Conservation (phyloP, 2,329 filamentous ascomycete species). For the Geosmithia flava region DNA sequence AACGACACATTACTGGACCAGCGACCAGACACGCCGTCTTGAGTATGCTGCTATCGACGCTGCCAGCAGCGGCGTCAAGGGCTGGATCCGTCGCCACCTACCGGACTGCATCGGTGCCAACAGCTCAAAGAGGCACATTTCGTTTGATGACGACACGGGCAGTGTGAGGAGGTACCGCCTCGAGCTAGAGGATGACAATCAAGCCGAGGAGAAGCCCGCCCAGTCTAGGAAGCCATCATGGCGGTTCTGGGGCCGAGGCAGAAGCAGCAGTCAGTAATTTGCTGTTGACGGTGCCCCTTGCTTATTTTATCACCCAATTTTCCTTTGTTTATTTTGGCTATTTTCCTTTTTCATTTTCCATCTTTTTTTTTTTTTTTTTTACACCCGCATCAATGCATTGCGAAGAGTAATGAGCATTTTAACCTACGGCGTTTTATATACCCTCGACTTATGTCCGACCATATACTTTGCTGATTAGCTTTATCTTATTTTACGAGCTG, state of each 20-base stretch:
- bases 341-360: neutral
- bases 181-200: constrained; percentile 36
- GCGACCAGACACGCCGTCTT: constrained; percentile 46
- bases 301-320: constrained; percentile 1
- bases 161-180: constrained; percentile 52
- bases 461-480: neutral
- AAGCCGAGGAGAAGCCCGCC: neutral
- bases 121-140: constrained; percentile 28
- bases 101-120: constrained; percentile 45
- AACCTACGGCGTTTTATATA: neutral
- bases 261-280: neutral
- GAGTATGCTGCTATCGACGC: constrained; percentile 58
- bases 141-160: constrained; percentile 49
- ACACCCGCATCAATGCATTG: neutral
- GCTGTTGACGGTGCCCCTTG: too few relatives aligned
- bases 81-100: constrained; percentile 45
- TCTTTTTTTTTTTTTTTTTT: constrained; percentile 2
- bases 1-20: constrained; percentile 57
- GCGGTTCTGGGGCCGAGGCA: neutral
- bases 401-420: neutral
- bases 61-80: constrained; percentile 44
- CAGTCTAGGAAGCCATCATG: neutral
- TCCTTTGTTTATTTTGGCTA: too few relatives aligned
- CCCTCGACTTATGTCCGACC: neutral
- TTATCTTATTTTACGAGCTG: neutral